These are phyloP conservation scores for Zygnema circumcarinatum DNA, from an alignment of 139 green algal genomes.

Conservation along the genomic window DNA sequence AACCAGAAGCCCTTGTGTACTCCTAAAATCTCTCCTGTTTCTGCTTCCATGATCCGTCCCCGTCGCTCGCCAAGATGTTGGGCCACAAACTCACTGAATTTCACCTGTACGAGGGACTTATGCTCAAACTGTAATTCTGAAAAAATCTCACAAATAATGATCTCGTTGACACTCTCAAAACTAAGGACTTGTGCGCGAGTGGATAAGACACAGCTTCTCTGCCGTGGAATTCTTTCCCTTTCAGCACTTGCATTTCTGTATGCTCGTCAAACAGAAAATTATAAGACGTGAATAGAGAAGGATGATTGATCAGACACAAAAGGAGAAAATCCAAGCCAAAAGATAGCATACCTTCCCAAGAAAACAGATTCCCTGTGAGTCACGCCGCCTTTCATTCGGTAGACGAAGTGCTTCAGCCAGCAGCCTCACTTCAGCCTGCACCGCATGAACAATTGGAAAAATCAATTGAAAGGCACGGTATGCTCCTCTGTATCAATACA, in stretches of 20 bases:
- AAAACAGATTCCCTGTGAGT: slow-evolving; percentile 99
- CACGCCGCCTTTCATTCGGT: slow-evolving; percentile 84
- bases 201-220: too few relatives aligned
- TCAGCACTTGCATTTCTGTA: too few relatives aligned
- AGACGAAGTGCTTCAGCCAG: slow-evolving; percentile 71
- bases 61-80: slow-evolving; percentile 90
- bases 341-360: slow-evolving; percentile 86
- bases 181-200: too few relatives aligned
- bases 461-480: not conserved
- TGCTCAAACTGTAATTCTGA: too few relatives aligned
- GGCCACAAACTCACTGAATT: slow-evolving; percentile 71
- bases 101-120: slow-evolving; percentile 61
- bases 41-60: slow-evolving; percentile 87
- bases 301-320: too few relatives aligned
- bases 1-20: slow-evolving; percentile 93
- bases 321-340: not conserved
- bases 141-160: too few relatives aligned
- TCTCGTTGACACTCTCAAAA: too few relatives aligned
- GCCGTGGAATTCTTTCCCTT: too few relatives aligned
- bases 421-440: slow-evolving; percentile 67
- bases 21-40: slow-evolving; percentile 73
- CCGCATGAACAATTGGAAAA: too few relatives aligned
- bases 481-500: too few relatives aligned
- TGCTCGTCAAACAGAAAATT: too few relatives aligned
- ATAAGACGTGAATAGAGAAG: too few relatives aligned